Base-by-base conservation (phyloP, 306 rosid species). In the Astragalus membranaceus region DNA sequence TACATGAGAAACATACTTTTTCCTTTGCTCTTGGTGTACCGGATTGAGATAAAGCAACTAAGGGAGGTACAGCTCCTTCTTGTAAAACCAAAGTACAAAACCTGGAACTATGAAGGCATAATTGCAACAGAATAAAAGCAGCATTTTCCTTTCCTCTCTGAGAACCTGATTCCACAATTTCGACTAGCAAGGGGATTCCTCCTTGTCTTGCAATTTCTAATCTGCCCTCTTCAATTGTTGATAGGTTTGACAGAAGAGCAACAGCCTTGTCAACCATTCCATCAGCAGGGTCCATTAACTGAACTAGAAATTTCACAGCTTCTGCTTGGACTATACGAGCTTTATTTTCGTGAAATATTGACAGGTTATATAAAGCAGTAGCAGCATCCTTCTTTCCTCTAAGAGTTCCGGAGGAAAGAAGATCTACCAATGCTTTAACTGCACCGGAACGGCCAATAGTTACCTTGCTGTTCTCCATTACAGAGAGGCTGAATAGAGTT, bases 31-130 rank as follows among this genome's bases (percentile, higher is more conserved):
- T 87, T 35, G 95, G 85, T 10, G 96, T 95, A 69, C 99, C 97
- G 23, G 87, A 91, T 80, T 86, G 92, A 44, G 97, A 91, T 59
- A 95, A 74, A 64, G 89, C 97, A 64, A 91, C 97, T 15, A 95
- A 82, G 33, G 99, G 96, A 49, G 99, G 99, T 26, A 91, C 99
- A 12, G 99, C 97, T 55, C 99, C 99, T 91, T 95, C 99, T 88
- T 91, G 99, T 66, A 95, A 87, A 89, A 95, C 87, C 74, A 95
- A 52, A 23, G 86, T 91, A 73, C 99, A 95, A 66, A 87, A 87
- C 84, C 84, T 91, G 16, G 91, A 54, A 78, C 88, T 91, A 62
- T 95, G 92, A 82, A 95, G 97, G 82, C 99, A 91, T 29, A 95
- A 63, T 44, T 95, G 99, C 83, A 95, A 79, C 70, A 91, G 77